These are phyloP conservation scores for Beauveria asiatica DNA, from an alignment of 2,329 filamentous ascomycete genomes.

Conservation along the genomic window DNA sequence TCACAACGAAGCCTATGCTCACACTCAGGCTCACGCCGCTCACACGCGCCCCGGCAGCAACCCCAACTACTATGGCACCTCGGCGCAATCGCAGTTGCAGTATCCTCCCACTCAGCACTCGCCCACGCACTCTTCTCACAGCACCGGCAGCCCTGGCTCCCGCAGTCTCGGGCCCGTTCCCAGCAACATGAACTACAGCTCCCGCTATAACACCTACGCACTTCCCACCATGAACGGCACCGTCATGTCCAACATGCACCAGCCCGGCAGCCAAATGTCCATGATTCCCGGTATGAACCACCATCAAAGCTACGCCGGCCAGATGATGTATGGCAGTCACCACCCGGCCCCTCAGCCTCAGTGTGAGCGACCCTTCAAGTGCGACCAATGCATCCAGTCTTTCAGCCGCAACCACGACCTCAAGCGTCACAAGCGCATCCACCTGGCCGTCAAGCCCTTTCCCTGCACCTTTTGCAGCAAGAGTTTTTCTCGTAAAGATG, in stretches of 20 bases:
- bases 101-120: conserved; percentile 31
- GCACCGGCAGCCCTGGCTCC: conserved; percentile 31
- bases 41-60: conserved; percentile 45
- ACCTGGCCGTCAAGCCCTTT: conserved; percentile 91
- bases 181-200: conserved; percentile 7
- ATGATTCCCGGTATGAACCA: conserved; percentile 55
- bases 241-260: conserved; percentile 71
- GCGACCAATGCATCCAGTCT: conserved; percentile 82
- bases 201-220: conserved; percentile 33
- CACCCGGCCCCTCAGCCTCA: conserved; percentile 39
- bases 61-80: conserved; percentile 50
- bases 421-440: conserved; percentile 92
- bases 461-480: conserved; percentile 89
- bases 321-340: conserved; percentile 47
- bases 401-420: conserved; percentile 96
- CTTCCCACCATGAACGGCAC: conserved; percentile 58
- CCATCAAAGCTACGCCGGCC: conserved; percentile 46
- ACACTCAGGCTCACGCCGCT: conserved; percentile 34
- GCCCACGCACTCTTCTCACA: conserved; percentile 38
- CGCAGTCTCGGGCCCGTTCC: conserved; percentile 7
- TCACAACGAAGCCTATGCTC: conserved; percentile 10
- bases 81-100: conserved; percentile 37
- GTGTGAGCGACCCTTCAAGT: conserved; percentile 87
- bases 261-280: conserved; percentile 62
- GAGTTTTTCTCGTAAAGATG: conserved; percentile 94